Evolutionary conservation across 2,329 filamentous ascomycete species (phyloP), one percentile per base, ranked within the genome.

Genomic region (Colletotrichum orbiculare): DNA sequence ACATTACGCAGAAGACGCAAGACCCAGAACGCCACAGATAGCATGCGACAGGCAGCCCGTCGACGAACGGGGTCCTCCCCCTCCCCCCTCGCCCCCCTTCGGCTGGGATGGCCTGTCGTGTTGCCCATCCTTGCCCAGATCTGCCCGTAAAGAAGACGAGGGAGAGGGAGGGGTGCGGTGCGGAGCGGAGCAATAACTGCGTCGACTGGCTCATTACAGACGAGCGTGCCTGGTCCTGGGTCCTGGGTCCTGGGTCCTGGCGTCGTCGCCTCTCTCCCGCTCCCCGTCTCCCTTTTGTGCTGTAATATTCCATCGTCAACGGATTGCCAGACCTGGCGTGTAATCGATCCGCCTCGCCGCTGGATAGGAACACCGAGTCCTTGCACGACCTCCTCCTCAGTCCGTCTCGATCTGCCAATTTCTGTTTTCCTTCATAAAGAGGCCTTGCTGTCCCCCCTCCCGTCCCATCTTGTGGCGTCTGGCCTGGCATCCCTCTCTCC

Each of bases 261-360:
- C 4, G 25, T 25, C 25, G 25, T 25, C 3, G 25, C 25, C 25
- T 25, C 25, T 25, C 25, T 25, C 41, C 58, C 52, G 13, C 43
- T 47, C 52, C 37, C 47, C 58, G 33, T 17, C 25, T 42, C 38
- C 10, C 35, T 48, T 37, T 55, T 25, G 35, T 62, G 47, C 25
- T 62, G 60, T 64, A 66, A 66, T 66, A 64, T 53, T 54, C 60
- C 64, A 59, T 64, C 54, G 60, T 64, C 53, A 49, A 64, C 42
- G 43, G 39, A 59, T 8, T 42, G 38, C 54, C 25, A 25, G 33
- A 15, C 37, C 58, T 45, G 25, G 47, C 54, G n/a, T 64, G 54
- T 60, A 66, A 34, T 64, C 42, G 54, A 54, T 59, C 64, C 64
- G 60, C 62, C 43, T 65, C 9, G 52, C 37, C 41, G 46, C 52